Evolutionary conservation across 495 filamentous ascomycete species (phyloP), one percentile per base, ranked within the genome.

Genomic region (Aspergillus asperescens): DNA sequence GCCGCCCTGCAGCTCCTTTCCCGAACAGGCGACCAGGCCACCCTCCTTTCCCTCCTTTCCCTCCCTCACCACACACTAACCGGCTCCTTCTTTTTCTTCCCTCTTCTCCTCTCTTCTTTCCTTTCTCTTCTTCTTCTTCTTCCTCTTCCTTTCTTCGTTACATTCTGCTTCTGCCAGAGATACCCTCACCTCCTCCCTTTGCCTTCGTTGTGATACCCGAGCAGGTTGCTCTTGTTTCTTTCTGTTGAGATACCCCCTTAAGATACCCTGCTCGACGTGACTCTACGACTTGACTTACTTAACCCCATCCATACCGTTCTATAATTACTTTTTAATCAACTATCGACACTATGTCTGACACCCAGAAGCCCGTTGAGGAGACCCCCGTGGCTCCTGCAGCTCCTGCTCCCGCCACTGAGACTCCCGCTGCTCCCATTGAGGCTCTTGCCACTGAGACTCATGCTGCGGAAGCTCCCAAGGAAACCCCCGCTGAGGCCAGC

Each of bases 291-390:
- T n/a, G n/a, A n/a, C n/a, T 40, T 56, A 57, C 48, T 55, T 59
- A 57, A 59, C 55, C 55, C 15, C 40, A 34, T 53, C 32, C 13
- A 48, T 58, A 57, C 61, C 58, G n/a, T 63, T 52, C 52, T 60
- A 60, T 74, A 68, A 67, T 70, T 55, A 57, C 62, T 60, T 59
- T 63, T 60, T 55, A 58, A 59, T 62, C 57, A 47, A 57, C 49
- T 45, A 34, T 56, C 57, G 50, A 61, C 62, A 74, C 57, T 58
- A 81, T 81, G 77, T 79, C 78, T 65, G 75, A 76, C 53, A 62
- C 61, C 48, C 70, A 74, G 59, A 74, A 77, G 60, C 64, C 77
- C 57, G 65, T 77, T 50, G 75, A 77, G 62, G 70, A 75, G 68
- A 69, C 70, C 56, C 65, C 71, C 47, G 71, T 53, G 62, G 72